Evolutionary conservation across 192 early-diverging fungal genomes (phyloP).

Genomic region (Helicostylum pulchrum): DNA sequence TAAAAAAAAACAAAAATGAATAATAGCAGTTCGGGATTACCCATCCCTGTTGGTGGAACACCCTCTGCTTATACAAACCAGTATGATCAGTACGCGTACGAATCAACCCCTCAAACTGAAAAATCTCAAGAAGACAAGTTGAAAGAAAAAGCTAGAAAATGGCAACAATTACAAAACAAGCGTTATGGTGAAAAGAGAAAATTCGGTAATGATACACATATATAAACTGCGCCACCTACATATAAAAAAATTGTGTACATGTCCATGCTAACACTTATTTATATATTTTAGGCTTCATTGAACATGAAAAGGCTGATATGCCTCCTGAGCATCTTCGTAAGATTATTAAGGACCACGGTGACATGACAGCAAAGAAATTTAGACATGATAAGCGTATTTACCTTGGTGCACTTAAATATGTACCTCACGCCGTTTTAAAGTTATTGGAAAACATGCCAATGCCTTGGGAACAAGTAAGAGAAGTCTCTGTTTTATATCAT

Average conservation of each 20-base stretch:
- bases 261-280: neutral
- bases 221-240: neutral
- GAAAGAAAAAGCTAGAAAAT: slow-evolving; percentile 82
- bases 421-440: slow-evolving; percentile 97
- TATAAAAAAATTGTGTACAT: neutral
- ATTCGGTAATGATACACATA: slow-evolving; percentile 61
- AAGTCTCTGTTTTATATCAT: slow-evolving; percentile 95
- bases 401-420: slow-evolving; percentile 96
- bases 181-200: slow-evolving; percentile 93
- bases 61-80: neutral
- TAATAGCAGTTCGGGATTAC: neutral
- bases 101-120: slow-evolving; percentile 10
- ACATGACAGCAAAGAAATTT: slow-evolving; percentile 98
- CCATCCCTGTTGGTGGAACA: slow-evolving; percentile 11
- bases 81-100: slow-evolving; percentile 24
- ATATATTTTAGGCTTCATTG: slow-evolving; percentile 62
- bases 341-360: slow-evolving; percentile 98
- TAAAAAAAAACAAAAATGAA: neutral
- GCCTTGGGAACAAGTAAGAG: slow-evolving; percentile 98
- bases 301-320: slow-evolving; percentile 95
- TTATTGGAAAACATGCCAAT: slow-evolving; percentile 99
- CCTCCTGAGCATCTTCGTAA: slow-evolving; percentile 97
- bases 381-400: slow-evolving; percentile 97
- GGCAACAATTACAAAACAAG: slow-evolving; percentile 88
- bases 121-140: slow-evolving; percentile 56